Evolutionary conservation across 2,329 filamentous ascomycete species (phyloP).

Genomic region (Thelonectria olida): DNA sequence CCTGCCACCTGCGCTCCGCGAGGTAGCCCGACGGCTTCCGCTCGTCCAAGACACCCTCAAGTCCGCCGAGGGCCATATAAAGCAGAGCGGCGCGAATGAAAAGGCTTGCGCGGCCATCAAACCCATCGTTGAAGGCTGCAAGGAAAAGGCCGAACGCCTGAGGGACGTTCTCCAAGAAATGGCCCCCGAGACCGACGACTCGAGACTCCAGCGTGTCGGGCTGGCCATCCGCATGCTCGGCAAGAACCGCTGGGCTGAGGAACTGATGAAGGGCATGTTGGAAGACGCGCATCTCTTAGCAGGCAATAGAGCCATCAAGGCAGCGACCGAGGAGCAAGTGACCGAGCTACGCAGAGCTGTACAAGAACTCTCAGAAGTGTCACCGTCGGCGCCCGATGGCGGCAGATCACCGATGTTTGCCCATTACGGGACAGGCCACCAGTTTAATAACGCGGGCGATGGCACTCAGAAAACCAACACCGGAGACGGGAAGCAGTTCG

Average conservation of each 20-base stretch:
- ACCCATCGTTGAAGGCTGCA: no score
- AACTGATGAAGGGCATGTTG: neutral
- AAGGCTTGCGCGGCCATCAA: no score
- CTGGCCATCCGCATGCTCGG: neutral
- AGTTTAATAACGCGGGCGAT: neutral
- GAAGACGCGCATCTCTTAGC: neutral
- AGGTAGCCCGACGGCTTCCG: no score
- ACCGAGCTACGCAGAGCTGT: neutral
- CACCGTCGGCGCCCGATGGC: neutral
- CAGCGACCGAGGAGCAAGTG: neutral
- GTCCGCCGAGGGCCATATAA: no score
- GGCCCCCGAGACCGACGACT: neutral
- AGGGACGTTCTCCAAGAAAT: neutral
- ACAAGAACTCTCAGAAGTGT: neutral
- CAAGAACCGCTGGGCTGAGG: neutral
- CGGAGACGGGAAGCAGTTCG: neutral
- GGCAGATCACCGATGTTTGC: neutral
- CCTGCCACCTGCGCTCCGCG: no score
- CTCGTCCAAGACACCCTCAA: no score
- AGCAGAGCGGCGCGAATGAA: no score
- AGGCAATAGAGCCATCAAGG: neutral
- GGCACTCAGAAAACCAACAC: neutral
- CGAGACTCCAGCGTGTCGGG: neutral
- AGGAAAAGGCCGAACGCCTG: neutral
- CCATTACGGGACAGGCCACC: neutral